Evolutionary conservation across 805 yeast genomes (phyloP), one percentile per base, ranked within the genome.

Genomic region (Candida nitratophila): DNA sequence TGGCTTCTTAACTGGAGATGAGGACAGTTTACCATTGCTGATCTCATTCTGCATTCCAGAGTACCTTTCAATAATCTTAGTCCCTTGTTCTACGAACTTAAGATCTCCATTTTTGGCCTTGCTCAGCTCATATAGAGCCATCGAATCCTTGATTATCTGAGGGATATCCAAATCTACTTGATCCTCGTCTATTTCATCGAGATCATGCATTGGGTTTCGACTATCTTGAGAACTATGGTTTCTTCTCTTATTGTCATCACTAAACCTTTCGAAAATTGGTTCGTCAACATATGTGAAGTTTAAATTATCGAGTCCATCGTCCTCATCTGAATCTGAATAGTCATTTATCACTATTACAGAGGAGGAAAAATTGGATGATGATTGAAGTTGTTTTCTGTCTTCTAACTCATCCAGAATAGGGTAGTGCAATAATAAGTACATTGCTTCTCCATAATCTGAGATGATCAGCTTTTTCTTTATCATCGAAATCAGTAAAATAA

Each of bases 361-460:
- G 4, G 40, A 26, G 14, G 30, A 10, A 10, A 4, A 10, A 16
- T 24, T 17, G 15, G 29, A n/a, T 36, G 30, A 15, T 22, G 17
- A 5, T 24, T 11, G 17, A 12, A n/a, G 19, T 24, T 36, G 29
- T 22, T 36, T 17, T 27, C 40, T n/a, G 4, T 29, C 34, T 29
- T 39, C 40, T 19, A 30, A 32, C 4, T 17, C 32, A 10, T 26
- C 40, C 31, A 40, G 29, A 7, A 63, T 56, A 1, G 81, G 81
- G 51, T 73, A 76, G 54, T 75, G 81, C 26, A 77, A 59, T 7
- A 77, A 56, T 16, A 75, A 52, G 30, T 71, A 69, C 29, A 77
- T 57, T 5, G 74, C 69, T 48, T 76, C 81, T 14, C 77, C 71
- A 50, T 74, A 76, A 54, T 77, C 81, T 41, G 76, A 64, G 14